Percentiles rank a stretch among this genome's conserved stretches.
Evolutionary conservation across 139 green algal genomes (phyloP).

Genomic region (Chlorella vulgaris): DNA sequence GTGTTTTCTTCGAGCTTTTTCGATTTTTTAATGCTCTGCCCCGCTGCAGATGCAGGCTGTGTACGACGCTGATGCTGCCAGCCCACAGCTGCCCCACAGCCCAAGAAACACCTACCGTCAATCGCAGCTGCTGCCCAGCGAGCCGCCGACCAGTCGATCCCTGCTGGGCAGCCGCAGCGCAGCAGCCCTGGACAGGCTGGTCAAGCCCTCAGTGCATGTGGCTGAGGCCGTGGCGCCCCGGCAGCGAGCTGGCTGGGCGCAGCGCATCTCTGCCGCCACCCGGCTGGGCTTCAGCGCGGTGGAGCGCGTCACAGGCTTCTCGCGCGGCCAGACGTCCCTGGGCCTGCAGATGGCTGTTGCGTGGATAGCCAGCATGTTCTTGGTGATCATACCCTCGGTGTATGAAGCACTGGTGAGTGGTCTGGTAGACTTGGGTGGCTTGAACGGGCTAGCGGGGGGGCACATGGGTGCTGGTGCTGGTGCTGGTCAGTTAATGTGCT

Average conservation of each 20-base stretch:
- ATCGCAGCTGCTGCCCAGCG: conserved; percentile 20
- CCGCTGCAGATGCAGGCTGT: too few species aligned
- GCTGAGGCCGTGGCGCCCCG: not conserved
- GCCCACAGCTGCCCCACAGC: too few species aligned
- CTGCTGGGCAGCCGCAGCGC: conserved; percentile 7
- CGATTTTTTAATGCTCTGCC: too few species aligned
- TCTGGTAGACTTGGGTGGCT: too few species aligned
- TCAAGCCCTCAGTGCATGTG: not conserved
- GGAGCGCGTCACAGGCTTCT: conserved; percentile 6
- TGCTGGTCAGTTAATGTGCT: too few species aligned
- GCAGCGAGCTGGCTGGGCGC: not conserved
- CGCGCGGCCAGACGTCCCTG: conserved; percentile 3
- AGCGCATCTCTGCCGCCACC: not conserved
- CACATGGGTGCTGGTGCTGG: too few species aligned
- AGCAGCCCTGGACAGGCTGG: conserved; percentile 4
- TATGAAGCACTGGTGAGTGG: not conserved
- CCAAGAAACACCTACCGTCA: not conserved
- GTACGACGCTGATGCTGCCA: too few species aligned
- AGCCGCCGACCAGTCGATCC: too few species aligned
- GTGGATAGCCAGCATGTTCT: conserved; percentile 9
- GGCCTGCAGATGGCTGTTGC: conserved; percentile 11
- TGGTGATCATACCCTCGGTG: not conserved
- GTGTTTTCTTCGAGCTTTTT: too few species aligned
- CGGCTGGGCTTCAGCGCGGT: not conserved
- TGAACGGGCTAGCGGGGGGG: too few species aligned